Conservation (phyloP, 163 green algal species). For the Chlorella variabilis region DNA sequence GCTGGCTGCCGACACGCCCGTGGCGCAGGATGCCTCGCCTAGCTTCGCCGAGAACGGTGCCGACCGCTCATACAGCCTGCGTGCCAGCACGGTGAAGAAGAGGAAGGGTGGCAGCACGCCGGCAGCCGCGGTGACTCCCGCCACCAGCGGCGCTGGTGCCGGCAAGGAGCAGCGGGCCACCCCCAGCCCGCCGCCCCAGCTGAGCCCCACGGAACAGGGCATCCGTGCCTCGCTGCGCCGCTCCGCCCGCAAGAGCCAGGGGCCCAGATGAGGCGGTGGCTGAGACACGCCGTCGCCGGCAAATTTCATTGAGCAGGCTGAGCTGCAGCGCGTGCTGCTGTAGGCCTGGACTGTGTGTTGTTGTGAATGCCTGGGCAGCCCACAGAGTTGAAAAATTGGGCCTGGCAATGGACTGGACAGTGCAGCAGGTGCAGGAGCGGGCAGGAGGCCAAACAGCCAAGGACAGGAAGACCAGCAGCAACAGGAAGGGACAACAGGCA, state of each 20-base stretch:
- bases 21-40: slow-evolving; percentile 31
- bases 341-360: no score
- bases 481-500: no score
- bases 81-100: slow-evolving; percentile 25
- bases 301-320: background rate
- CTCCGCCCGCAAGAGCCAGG: slow-evolving; percentile 32
- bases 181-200: background rate
- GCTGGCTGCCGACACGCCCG: background rate
- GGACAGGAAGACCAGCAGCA: no score
- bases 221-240: slow-evolving; percentile 50
- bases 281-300: background rate
- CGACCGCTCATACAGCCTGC: slow-evolving; percentile 12
- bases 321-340: background rate
- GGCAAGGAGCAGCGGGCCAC: slow-evolving; percentile 21
- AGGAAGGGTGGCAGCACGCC: slow-evolving; percentile 10
- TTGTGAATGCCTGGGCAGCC: no score
- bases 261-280: background rate
- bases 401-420: no score
- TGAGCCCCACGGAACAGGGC: slow-evolving; percentile 56
- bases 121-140: no score
- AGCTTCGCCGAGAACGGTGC: background rate
- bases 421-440: no score
- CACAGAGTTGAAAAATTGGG: background rate
- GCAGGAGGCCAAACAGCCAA: no score
- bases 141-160: background rate